These are phyloP conservation scores for Septoria linicola DNA, from an alignment of 2,329 filamentous ascomycete genomes.

Conservation along the genomic window DNA sequence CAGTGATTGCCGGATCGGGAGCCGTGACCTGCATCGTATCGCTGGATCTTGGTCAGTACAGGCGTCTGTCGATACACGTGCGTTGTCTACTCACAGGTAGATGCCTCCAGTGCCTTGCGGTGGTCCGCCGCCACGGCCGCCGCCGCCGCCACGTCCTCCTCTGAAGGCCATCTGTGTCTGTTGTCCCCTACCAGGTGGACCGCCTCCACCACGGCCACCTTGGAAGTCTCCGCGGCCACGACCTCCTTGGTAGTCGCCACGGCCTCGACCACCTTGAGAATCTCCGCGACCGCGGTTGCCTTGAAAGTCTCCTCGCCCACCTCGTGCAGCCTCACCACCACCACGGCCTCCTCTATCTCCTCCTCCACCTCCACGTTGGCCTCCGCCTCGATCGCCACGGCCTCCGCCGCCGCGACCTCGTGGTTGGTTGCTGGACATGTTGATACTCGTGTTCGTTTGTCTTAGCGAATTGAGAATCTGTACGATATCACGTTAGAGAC, in stretches of 20 bases:
- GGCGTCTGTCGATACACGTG: conserved; percentile 7
- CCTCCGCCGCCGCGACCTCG: conserved; percentile 21
- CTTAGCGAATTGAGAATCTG: conserved; percentile 2
- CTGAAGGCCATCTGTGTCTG: conserved; percentile 20
- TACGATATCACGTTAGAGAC: too few species aligned
- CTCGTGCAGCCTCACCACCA: conserved; percentile 15
- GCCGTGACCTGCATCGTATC: conserved; percentile 18
- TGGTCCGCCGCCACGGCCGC: conserved; percentile 9
- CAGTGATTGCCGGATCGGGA: conserved; percentile 30
- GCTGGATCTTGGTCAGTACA: conserved; percentile 30
- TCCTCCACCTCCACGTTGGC: conserved; percentile 16
- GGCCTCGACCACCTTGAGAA: conserved; percentile 21
- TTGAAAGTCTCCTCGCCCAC: conserved; percentile 24
- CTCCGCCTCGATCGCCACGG: conserved; percentile 20
- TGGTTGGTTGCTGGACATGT: conserved; percentile 28
- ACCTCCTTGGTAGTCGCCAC: conserved; percentile 28
- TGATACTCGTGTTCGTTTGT: conserved; percentile 1
- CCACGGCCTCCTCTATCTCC: conserved; percentile 16
- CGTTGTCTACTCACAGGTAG: conserved; percentile 25
- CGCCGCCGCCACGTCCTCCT: conserved; percentile 25
- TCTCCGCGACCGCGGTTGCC: conserved; percentile 20
- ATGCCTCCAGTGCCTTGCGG: conserved; percentile 25
- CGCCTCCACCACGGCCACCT: conserved; percentile 23
- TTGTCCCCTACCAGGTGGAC: conserved; percentile 16
- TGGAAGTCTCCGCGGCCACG: conserved; percentile 30